Conservation (phyloP, 192 early-diverging fungal genomes). For the Gonapodya sp. region DNA sequence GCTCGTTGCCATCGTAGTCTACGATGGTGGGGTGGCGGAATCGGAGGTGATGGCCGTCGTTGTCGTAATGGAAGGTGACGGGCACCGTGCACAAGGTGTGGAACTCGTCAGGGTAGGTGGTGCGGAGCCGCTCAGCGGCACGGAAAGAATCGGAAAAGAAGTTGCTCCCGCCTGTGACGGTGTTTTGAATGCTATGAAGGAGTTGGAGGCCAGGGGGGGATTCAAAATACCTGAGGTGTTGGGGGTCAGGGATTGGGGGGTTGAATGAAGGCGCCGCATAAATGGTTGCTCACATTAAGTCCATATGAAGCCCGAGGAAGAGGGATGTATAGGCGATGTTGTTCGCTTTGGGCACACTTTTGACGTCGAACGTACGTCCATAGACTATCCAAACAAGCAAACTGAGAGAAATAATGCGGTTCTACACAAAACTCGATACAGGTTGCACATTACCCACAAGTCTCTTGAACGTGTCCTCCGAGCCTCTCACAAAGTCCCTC, state of each 20-base stretch:
- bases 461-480: background rate
- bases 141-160: conserved; percentile 68
- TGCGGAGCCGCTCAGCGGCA: conserved; percentile 51
- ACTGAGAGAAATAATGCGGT: conserved; percentile 28
- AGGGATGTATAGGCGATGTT: conserved; percentile 81
- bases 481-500: background rate
- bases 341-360: conserved; percentile 57
- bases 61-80: conserved; percentile 71
- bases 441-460: background rate
- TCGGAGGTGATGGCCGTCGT: conserved; percentile 64
- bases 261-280: background rate
- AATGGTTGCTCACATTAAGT: conserved; percentile 63
- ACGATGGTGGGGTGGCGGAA: conserved; percentile 59
- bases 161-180: conserved; percentile 59
- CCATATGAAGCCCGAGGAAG: conserved; percentile 76
- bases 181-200: conserved; percentile 66
- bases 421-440: background rate
- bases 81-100: conserved; percentile 41
- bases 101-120: conserved; percentile 47
- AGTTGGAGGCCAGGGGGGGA: conserved; percentile 71
- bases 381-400: conserved; percentile 65
- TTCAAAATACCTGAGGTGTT: conserved; percentile 57
- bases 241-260: background rate
- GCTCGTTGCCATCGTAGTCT: conserved; percentile 32
- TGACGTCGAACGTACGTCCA: conserved; percentile 67